Percentiles rank a stretch among this genome's conserved stretches.
These are phyloP conservation scores for Scheffersomyces insectosa DNA, from an alignment of 1,139 yeast species.

Conservation along the genomic window DNA sequence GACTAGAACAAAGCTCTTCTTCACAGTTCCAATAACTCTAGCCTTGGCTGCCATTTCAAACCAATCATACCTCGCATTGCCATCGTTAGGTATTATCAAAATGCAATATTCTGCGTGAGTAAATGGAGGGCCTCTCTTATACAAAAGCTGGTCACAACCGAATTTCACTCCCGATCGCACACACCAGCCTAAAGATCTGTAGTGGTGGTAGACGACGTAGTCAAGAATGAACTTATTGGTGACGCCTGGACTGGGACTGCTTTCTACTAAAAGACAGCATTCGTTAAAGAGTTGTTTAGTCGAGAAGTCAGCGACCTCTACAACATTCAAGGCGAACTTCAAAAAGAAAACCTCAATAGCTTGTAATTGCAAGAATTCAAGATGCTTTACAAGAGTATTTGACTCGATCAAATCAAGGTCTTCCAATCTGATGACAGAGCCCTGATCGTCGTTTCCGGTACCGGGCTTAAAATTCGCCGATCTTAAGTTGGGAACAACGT, in stretches of 20 bases:
- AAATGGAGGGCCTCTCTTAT: constrained; percentile 92
- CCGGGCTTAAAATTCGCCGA: constrained; percentile 7
- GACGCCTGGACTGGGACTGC: constrained; percentile 13
- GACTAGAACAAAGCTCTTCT: constrained; percentile 70
- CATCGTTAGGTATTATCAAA: constrained; percentile 47
- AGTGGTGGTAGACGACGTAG: constrained; percentile 83
- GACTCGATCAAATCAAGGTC: constrained; percentile 38
- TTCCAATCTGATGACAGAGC: constrained; percentile 23
- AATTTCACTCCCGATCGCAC: constrained; percentile 89
- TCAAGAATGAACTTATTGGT: constrained; percentile 47
- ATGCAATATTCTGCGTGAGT: constrained; percentile 88
- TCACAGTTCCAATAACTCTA: constrained; percentile 85
- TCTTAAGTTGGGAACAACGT: constrained; percentile 8
- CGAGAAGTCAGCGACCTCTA: constrained; percentile 23
- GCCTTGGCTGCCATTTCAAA: constrained; percentile 65
- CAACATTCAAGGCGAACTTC: constrained; percentile 47
- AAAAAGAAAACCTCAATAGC: constrained; percentile 77
- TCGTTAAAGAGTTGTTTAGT: constrained; percentile 26
- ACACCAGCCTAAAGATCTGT: constrained; percentile 92
- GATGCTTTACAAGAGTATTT: constrained; percentile 27
- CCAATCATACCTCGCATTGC: constrained; percentile 43
- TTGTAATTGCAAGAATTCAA: constrained; percentile 74
- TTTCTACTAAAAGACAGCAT: constrained; percentile 17
- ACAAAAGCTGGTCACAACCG: constrained; percentile 79
- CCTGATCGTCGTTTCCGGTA: constrained; percentile 9